phyloP scores from a whole-genome alignment of 768 basidiomycete genomes.

The Pisolithus albus region DNA sequence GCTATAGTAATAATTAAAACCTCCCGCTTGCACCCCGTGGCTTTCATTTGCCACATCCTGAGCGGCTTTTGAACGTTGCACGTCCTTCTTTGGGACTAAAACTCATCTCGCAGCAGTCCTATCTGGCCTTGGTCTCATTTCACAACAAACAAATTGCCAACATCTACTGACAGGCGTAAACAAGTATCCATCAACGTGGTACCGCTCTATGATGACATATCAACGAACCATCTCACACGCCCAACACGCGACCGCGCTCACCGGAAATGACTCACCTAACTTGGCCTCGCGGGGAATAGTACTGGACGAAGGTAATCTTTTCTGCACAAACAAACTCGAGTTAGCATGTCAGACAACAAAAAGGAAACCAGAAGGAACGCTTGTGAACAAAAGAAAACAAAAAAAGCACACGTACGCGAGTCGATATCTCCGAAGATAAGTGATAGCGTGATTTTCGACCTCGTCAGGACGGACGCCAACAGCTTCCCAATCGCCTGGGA shows the following conservation, averaged over 20 bases:
- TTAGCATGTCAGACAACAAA: not conserved
- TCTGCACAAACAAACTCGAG: slow-evolving; percentile 25
- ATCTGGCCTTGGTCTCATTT: not conserved
- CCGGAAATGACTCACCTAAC: slow-evolving; percentile 27
- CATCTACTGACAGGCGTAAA: slow-evolving; percentile 17
- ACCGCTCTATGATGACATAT: slow-evolving; percentile 4
- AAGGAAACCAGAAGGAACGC: slow-evolving; percentile 1
- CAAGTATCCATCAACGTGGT: slow-evolving; percentile 6
- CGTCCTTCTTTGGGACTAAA: slow-evolving; percentile 1
- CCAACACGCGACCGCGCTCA: slow-evolving; percentile 9
- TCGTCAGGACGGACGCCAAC: slow-evolving; percentile 77
- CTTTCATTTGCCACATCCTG: slow-evolving; percentile 9
- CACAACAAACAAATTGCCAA: slow-evolving; percentile 15
- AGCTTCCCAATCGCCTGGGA: slow-evolving; percentile 74
- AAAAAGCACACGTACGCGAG: slow-evolving; percentile 58
- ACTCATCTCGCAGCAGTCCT: no score
- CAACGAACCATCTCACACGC: slow-evolving; percentile 19
- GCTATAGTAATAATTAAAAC: slow-evolving; percentile 20
- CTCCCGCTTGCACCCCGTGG: slow-evolving; percentile 8
- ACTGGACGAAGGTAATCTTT: slow-evolving; percentile 66
- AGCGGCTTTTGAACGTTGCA: slow-evolving; percentile 24
- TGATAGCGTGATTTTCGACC: slow-evolving; percentile 84
- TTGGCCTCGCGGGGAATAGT: slow-evolving; percentile 50
- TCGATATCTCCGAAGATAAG: slow-evolving; percentile 84
- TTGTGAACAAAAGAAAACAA: not conserved